Evolutionary conservation across 192 early-diverging fungal species (phyloP).

Genomic region (Jimgerdemannia lactiflua): DNA sequence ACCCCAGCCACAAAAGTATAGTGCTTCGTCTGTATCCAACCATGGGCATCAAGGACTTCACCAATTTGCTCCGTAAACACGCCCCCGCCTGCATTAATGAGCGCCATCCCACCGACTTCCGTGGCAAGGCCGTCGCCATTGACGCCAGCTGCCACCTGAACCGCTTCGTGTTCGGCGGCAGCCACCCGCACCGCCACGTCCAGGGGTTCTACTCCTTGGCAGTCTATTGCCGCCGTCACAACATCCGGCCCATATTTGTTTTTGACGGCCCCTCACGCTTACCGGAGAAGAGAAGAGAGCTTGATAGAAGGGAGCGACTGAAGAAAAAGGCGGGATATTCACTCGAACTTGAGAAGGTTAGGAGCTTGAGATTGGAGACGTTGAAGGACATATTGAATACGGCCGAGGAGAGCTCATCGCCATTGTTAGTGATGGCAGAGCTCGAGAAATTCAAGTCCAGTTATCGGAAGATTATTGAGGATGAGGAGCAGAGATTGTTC

Average conservation of each 20-base stretch:
- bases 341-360: slow-evolving; percentile 32
- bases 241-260: slow-evolving; percentile 64
- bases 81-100: slow-evolving; percentile 19
- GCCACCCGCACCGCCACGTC: slow-evolving; percentile 47
- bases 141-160: slow-evolving; percentile 33
- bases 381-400: no score
- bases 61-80: slow-evolving; percentile 20
- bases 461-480: no score
- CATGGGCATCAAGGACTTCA: slow-evolving; percentile 30
- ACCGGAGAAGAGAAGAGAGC: slow-evolving; percentile 50
- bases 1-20: no score
- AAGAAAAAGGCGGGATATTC: slow-evolving; percentile 26
- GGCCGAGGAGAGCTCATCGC: no score
- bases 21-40: no score
- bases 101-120: slow-evolving; percentile 8
- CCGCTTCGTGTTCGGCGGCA: slow-evolving; percentile 32
- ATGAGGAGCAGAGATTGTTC: no score
- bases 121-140: slow-evolving; percentile 11
- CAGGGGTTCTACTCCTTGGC: slow-evolving; percentile 58
- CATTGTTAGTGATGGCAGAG: no score
- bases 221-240: slow-evolving; percentile 37
- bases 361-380: slow-evolving; percentile 21
- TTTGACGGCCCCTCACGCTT: slow-evolving; percentile 60
- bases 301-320: slow-evolving; percentile 20
- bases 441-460: no score